A percentile compares a stretch with the other conserved stretches of the same genome.
These are phyloP conservation scores for Berberis thunbergii DNA, from an alignment of 164 flowering plant genomes.

Conservation along the genomic window DNA sequence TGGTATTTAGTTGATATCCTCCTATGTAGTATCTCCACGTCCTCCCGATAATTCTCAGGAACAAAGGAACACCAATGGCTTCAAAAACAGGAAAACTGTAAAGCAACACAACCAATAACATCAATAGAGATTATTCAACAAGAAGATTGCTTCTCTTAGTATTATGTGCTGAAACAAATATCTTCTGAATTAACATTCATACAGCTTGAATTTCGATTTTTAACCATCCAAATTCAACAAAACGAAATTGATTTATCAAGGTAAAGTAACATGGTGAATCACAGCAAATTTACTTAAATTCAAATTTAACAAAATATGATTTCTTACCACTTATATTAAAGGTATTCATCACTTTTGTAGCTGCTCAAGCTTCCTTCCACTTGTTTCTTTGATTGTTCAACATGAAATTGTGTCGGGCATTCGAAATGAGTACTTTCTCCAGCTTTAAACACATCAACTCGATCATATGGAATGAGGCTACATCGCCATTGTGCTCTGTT, in stretches of 20 bases:
- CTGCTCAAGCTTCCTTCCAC: constrained; percentile 57
- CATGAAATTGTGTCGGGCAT: constrained; percentile 84
- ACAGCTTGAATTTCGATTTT: too few species aligned
- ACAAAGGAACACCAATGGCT: constrained; percentile 99
- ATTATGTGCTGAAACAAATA: too few species aligned
- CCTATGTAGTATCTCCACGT: constrained; percentile 79
- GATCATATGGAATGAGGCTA: constrained; percentile 80
- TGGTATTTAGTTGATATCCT: constrained; percentile 85
- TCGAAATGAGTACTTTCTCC: constrained; percentile 82
- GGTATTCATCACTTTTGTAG: constrained; percentile 74
- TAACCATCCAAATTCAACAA: too few species aligned
- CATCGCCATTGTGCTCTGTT: constrained; percentile 68
- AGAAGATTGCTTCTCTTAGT: too few species aligned
- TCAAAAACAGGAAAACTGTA: constrained; percentile 3
- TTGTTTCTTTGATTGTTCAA: constrained; percentile 82
- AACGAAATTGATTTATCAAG: too few species aligned
- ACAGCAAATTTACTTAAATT: constrained; percentile 37
- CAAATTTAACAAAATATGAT: constrained; percentile 1
- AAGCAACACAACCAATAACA: background rate
- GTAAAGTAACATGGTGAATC: too few species aligned
- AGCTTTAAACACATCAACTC: constrained; percentile 72
- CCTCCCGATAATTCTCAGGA: constrained; percentile 96
- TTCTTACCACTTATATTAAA: constrained; percentile 38
- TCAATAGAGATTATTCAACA: background rate
- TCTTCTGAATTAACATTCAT: too few species aligned